Percentiles rank a stretch among this genome's conserved stretches.
Conservation (phyloP, 176 grass and related monocot genomes). For the Ananas comosus region DNA sequence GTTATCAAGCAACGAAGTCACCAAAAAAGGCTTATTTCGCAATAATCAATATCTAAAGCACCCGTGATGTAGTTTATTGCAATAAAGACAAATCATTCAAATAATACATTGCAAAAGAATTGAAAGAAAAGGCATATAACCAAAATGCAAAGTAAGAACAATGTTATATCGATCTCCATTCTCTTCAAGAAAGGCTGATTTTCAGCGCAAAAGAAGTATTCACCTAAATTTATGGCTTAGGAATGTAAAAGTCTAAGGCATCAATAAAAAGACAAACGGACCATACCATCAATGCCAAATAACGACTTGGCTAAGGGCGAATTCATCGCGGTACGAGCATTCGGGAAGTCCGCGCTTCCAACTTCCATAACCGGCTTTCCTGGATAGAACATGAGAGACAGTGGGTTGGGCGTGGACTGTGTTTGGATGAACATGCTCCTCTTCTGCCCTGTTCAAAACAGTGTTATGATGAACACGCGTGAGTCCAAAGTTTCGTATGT, state of each 20-base stretch:
- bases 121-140: no score
- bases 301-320: slow-evolving; percentile 83
- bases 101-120: no score
- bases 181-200: no score
- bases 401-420: slow-evolving; percentile 73
- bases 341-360: slow-evolving; percentile 93
- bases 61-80: no score
- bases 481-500: not conserved
- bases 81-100: no score
- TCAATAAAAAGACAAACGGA: slow-evolving; percentile 4
- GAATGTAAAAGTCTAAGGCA: not conserved
- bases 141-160: no score
- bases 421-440: slow-evolving; percentile 98
- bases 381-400: slow-evolving; percentile 95
- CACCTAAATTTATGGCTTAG: no score
- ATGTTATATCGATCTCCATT: no score
- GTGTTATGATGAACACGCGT: slow-evolving; percentile 1
- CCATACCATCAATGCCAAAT: slow-evolving; percentile 66
- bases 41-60: no score
- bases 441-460: slow-evolving; percentile 56
- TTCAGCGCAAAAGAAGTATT: no score
- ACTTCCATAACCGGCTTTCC: slow-evolving; percentile 93
- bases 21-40: no score
- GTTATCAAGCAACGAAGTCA: no score
- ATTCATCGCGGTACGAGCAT: slow-evolving; percentile 55